Evolutionary conservation across 2,329 filamentous ascomycete genomes (phyloP), one percentile per base, ranked within the genome.

Genomic region (Alternaria tenuissima): DNA sequence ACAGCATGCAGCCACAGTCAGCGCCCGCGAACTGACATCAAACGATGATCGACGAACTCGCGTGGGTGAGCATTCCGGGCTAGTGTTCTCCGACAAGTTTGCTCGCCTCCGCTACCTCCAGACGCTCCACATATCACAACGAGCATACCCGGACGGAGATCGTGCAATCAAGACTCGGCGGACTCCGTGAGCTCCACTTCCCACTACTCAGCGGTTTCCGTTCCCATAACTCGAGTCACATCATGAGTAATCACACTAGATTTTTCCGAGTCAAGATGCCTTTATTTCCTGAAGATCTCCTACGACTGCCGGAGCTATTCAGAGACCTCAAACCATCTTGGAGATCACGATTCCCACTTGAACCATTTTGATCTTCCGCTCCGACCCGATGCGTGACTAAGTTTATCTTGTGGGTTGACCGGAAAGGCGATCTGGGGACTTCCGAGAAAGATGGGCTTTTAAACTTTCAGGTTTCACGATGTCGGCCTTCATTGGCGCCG

Each of bases 91-190:
- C 32, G 24, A 41, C 51, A 53, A 44, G 32, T 22, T 30, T 26
- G 24, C 14, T 38, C 32, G n/a, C 28, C 36, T 55, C 51, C 34
- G 56, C 51, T 36, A 55, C 34, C 36, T 41, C 49, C 49, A 41
- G 49, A 41, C 20, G 49, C 28, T 47, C 51, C 34, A 55, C 44
- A 48, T 48, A 48, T 48, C 44, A 32, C 44, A 34, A n/a, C 28
- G 28, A 48, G 44, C 44, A 48, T 48, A 34, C 28, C 44, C 44
- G 6, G 7, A 48, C 11, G 11, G 22, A 32, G 44, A 34, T 34
- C 14, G 44, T 48, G 44, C 30, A 32, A 48, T 18, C 44, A 48
- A 34, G 34, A 20, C 30, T 11, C 18, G n/a, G 28, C 30, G 34
- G 44, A 48, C 28, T 48, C 44, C 44, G 44, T 34, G 28, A 48